Evolutionary conservation across 306 rosid species (phyloP).

Genomic region (Sechiopsis laciniata): DNA sequence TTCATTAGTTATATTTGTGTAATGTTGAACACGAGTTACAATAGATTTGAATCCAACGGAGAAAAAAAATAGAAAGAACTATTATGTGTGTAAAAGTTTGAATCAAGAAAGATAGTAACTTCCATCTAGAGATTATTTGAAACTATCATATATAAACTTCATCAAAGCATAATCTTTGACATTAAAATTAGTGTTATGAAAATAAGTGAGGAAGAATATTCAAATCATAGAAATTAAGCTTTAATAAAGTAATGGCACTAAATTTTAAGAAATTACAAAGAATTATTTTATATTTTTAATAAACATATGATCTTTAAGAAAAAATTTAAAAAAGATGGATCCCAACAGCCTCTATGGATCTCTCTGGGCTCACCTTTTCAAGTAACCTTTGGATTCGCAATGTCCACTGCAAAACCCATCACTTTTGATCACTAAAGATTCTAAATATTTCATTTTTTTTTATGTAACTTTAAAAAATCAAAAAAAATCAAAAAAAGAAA

Average conservation of each 20-base stretch:
- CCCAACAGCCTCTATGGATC: slow-evolving; percentile 17
- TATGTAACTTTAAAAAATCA: not conserved
- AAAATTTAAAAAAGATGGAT: not conserved
- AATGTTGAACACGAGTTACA: not conserved
- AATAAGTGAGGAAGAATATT: slow-evolving; percentile 11
- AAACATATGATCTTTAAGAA: not conserved
- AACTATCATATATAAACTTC: not conserved
- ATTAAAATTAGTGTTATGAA: not conserved
- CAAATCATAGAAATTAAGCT: slow-evolving; percentile 3
- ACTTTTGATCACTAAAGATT: slow-evolving; percentile 54
- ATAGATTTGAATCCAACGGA: not conserved
- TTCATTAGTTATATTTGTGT: too few relatives aligned
- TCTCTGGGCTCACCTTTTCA: slow-evolving; percentile 62
- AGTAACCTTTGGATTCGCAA: slow-evolving; percentile 74
- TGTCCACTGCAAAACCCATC: slow-evolving; percentile 42
- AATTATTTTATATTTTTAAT: not conserved
- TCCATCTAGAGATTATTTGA: not conserved
- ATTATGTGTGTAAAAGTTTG: not conserved
- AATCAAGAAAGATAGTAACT: not conserved
- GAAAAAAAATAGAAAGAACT: not conserved
- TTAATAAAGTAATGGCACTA: slow-evolving; percentile 16
- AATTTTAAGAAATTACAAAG: not conserved
- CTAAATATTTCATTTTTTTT: slow-evolving; percentile 44
- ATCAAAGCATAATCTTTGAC: not conserved
- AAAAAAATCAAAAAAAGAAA: not conserved